Evolutionary conservation across 1,139 yeast genomes (phyloP).

Genomic region (Zhuliangozyma parablackwelliae): DNA sequence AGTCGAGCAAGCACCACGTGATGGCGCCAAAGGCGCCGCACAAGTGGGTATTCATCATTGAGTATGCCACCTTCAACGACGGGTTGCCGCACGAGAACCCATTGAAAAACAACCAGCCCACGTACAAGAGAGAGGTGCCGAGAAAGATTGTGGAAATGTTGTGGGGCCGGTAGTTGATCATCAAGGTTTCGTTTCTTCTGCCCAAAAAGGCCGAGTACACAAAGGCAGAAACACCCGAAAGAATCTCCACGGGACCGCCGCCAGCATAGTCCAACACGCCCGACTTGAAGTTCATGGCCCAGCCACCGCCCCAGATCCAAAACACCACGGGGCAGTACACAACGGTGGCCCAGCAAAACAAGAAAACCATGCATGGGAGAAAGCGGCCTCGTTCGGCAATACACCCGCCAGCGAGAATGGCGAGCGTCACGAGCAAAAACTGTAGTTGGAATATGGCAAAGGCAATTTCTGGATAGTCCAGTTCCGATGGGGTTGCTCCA

Average conservation of each 20-base stretch:
- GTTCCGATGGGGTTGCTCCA: slow-evolving; percentile 41
- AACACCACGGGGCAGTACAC: slow-evolving; percentile 91
- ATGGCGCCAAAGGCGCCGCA: slow-evolving; percentile 90
- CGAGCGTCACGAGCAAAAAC: slow-evolving; percentile 85
- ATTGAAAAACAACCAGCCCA: slow-evolving; percentile 89
- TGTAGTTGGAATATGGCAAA: slow-evolving; percentile 87
- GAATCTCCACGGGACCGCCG: slow-evolving; percentile 94
- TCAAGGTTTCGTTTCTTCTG: slow-evolving; percentile 72
- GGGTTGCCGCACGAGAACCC: slow-evolving; percentile 74
- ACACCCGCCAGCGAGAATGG: slow-evolving; percentile 90
- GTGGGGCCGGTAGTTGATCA: slow-evolving; percentile 92
- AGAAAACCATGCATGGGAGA: slow-evolving; percentile 76
- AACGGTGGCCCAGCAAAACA: slow-evolving; percentile 84
- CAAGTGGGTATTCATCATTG: slow-evolving; percentile 87
- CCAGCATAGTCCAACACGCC: slow-evolving; percentile 97
- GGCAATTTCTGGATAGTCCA: slow-evolving; percentile 72
- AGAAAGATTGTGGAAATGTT: slow-evolving; percentile 82
- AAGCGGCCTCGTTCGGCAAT: slow-evolving; percentile 88
- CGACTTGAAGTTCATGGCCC: slow-evolving; percentile 74
- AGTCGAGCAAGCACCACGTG: slow-evolving; percentile 90
- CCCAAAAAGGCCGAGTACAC: slow-evolving; percentile 83
- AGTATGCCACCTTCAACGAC: slow-evolving; percentile 66
- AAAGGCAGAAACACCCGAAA: slow-evolving; percentile 87
- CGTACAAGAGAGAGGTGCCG: slow-evolving; percentile 61
- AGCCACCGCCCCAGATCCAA: slow-evolving; percentile 96